These are phyloP conservation scores for Parietichytrium sp. DNA, from an alignment of 108 stramenopile species.

Conservation along the genomic window DNA sequence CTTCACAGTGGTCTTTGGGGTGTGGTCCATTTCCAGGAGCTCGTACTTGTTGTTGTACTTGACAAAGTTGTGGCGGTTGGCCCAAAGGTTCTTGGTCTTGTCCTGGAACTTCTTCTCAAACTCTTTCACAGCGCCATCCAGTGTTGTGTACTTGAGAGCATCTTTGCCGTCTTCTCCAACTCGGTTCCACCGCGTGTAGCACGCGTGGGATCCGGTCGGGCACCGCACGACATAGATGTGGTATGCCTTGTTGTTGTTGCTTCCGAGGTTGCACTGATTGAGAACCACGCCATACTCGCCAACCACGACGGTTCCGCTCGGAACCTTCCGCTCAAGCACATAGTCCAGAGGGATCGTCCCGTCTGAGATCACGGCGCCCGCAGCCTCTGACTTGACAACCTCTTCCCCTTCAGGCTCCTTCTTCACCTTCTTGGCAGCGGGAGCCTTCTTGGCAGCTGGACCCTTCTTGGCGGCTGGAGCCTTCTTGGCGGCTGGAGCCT, in stretches of 20 bases:
- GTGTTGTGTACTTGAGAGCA: conserved; percentile 31
- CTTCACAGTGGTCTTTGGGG: conserved; percentile 41
- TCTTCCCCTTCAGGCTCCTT: background rate
- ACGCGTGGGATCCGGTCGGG: background rate
- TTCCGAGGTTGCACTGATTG: conserved; percentile 60
- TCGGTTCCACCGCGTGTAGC: conserved; percentile 55
- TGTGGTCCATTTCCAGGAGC: conserved; percentile 51
- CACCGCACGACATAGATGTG: conserved; percentile 38
- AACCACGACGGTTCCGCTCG: conserved; percentile 37
- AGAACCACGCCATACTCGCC: conserved; percentile 47
- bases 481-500: no score
- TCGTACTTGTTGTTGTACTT: conserved; percentile 55
- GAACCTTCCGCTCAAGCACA: no score
- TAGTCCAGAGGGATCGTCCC: no score
- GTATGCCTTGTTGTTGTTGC: conserved; percentile 66
- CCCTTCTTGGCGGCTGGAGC: no score
- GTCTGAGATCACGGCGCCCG: no score
- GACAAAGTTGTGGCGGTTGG: conserved; percentile 32
- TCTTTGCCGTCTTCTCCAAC: conserved; percentile 49
- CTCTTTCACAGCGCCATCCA: conserved; percentile 22
- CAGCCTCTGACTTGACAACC: no score
- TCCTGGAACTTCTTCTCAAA: conserved; percentile 55
- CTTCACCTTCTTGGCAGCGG: conserved; percentile 34
- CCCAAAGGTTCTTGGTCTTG: conserved; percentile 60
- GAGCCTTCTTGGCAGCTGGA: conserved; percentile 43